Percentiles rank a stretch among this genome's conserved stretches.
These are phyloP conservation scores for Micractinium sp. DNA, from an alignment of 139 green algal species.

Conservation along the genomic window DNA sequence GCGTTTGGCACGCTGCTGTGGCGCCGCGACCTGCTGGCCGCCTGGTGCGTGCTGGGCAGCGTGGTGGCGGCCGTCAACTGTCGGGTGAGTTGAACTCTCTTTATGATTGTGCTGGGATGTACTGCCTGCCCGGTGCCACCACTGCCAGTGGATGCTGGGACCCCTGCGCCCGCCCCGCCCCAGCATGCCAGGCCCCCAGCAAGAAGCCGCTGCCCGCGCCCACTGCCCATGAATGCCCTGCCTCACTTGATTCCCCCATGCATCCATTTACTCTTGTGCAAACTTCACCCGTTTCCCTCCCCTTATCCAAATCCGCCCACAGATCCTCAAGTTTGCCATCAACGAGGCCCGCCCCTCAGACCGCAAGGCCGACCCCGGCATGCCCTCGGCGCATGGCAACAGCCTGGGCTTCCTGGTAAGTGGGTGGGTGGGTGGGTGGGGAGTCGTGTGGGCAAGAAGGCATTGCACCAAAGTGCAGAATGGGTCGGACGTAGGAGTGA, in stretches of 20 bases:
- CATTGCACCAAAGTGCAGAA: neutral
- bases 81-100: conserved; percentile 57
- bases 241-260: neutral
- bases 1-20: conserved; percentile 60
- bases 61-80: conserved; percentile 66
- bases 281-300: too few relatives aligned
- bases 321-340: conserved; percentile 74
- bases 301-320: too few relatives aligned
- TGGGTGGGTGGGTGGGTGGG: neutral
- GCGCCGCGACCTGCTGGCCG: conserved; percentile 53
- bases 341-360: conserved; percentile 73
- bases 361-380: conserved; percentile 73
- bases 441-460: neutral
- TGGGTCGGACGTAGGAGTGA: too few relatives aligned
- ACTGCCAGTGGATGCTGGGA: too few relatives aligned
- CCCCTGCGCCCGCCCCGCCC: too few relatives aligned
- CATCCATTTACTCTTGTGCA: too few relatives aligned
- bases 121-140: too few relatives aligned
- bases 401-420: conserved; percentile 68
- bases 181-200: too few relatives aligned
- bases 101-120: too few relatives aligned
- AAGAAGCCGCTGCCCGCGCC: too few relatives aligned
- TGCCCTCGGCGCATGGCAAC: conserved; percentile 73
- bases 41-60: conserved; percentile 70
- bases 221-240: too few relatives aligned